A percentile compares a stretch with the other conserved stretches of the same genome.
These are phyloP conservation scores for Paramecium sonneborni DNA, from an alignment of 73 alveolate genomes.

Conservation along the genomic window DNA sequence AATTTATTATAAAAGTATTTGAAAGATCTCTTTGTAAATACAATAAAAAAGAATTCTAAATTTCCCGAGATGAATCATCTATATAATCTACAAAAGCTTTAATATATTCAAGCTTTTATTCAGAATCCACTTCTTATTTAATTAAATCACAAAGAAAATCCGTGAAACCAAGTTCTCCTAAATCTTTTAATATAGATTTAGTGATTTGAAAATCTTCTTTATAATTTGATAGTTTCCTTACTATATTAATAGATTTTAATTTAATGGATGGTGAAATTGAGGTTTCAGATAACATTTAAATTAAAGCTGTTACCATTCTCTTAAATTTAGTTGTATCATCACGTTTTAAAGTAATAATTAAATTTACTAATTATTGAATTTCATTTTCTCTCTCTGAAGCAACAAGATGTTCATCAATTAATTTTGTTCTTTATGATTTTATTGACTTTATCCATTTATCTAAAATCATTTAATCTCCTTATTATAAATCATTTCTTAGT, in stretches of 20 bases:
- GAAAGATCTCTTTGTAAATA: slow-evolving; percentile 45
- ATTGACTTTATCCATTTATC: slow-evolving; percentile 13
- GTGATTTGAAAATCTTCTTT: slow-evolving; percentile 48
- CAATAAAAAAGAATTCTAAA: slow-evolving; percentile 37
- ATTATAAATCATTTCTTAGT: not conserved
- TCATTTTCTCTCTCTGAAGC: slow-evolving; percentile 42
- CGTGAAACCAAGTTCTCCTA: slow-evolving; percentile 57
- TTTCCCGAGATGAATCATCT: slow-evolving; percentile 59
- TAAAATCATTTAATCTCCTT: not conserved
- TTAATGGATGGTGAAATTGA: not conserved
- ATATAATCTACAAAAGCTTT: slow-evolving; percentile 58
- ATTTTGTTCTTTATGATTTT: not conserved
- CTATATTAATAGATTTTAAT: slow-evolving; percentile 56
- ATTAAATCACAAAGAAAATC: slow-evolving; percentile 65
- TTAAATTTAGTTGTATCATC: slow-evolving; percentile 46
- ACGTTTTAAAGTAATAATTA: slow-evolving; percentile 4
- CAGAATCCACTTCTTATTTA: slow-evolving; percentile 36
- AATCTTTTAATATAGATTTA: slow-evolving; percentile 54
- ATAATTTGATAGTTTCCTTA: slow-evolving; percentile 65
- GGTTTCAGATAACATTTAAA: slow-evolving; percentile 34
- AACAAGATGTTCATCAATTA: slow-evolving; percentile 35
- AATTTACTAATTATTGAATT: slow-evolving; percentile 37
- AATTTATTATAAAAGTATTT: slow-evolving; percentile 23
- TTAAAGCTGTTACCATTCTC: slow-evolving; percentile 19
- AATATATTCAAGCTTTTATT: slow-evolving; percentile 54